Conservation (phyloP, 768 basidiomycete species). For the Tephrocybe rancida region DNA sequence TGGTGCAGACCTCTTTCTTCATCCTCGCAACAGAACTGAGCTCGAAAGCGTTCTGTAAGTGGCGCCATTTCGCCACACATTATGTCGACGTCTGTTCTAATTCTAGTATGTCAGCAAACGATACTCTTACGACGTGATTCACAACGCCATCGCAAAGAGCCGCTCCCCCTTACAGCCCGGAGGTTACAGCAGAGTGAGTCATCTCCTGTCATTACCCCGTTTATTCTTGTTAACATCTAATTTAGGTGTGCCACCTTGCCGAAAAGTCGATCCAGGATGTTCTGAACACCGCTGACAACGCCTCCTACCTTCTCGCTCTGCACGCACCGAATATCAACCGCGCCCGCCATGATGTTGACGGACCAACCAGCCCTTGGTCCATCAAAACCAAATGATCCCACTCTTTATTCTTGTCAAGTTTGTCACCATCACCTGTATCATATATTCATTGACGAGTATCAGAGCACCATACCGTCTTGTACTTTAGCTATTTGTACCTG, state of each 20-base stretch:
- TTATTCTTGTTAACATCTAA: background rate
- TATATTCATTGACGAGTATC: constrained; percentile 13
- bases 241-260: constrained; percentile 68
- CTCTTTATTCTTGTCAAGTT: constrained; percentile 5
- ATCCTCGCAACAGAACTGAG: constrained; percentile 64
- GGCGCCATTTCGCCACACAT: background rate
- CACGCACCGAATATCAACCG: constrained; percentile 43
- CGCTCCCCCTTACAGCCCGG: constrained; percentile 62
- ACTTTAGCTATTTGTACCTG: constrained; percentile 18
- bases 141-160: constrained; percentile 76
- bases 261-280: constrained; percentile 72
- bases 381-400: constrained; percentile 43
- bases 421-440: constrained; percentile 16
- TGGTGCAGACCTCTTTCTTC: constrained; percentile 71
- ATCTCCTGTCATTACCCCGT: background rate
- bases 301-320: constrained; percentile 62
- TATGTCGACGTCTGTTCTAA: constrained; percentile 11
- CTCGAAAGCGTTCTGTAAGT: constrained; percentile 75
- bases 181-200: constrained; percentile 47
- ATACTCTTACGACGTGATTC: constrained; percentile 80
- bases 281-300: constrained; percentile 70
- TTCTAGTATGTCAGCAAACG: constrained; percentile 50
- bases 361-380: constrained; percentile 27
- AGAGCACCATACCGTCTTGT: constrained; percentile 15
- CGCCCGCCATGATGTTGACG: constrained; percentile 33